Evolutionary conservation across 805 yeast species (phyloP), one percentile per base, ranked within the genome.

Genomic region (Ogataea allantospora): DNA sequence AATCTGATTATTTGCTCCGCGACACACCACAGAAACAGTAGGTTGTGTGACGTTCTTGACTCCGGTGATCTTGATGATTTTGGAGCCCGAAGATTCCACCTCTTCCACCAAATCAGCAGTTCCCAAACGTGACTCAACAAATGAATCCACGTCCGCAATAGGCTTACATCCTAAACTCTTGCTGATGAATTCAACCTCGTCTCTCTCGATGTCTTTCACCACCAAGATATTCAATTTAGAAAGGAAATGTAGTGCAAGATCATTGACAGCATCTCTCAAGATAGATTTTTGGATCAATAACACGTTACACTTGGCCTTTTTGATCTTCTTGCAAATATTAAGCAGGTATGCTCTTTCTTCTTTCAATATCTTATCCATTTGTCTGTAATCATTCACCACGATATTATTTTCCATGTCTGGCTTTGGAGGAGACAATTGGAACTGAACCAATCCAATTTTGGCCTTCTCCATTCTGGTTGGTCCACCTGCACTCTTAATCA

Each of bases 391-490:
- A 59, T 86, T 93, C 38, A 93, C 98, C 41, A 93, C 95, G 33
- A 93, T 91, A 60, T 89, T 91, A 65, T 93, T 93, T 68, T 93
- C 99, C 83, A 95, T 83, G 59, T 88, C 97, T 14, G 97, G 97
- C 61, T 88, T 88, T 49, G 97, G 97, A 16, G 97, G 96, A 14
- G 96, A 87, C 46, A 88, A 75, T 71, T 86, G 99, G 71, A 86
- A 93, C 70, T 88, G 99, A 57, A 85, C 77, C 57, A 85, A 75
- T 19, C 85, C 98, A 59, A 88, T 88, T 50, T 74, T 76, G 11
- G 99, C 98, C 71, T 89, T 91, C 60, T 93, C 99, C 61, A 87
- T 76, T 59, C 97, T 78, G 4, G 88, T 74, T 44, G 99, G 98
- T 11, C 98, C 98, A 33, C 96, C 96, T 2, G 96, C 97, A 44